Evolutionary conservation across 2,329 filamentous ascomycete genomes (phyloP).

Genomic region (Cercospora nicotianae): DNA sequence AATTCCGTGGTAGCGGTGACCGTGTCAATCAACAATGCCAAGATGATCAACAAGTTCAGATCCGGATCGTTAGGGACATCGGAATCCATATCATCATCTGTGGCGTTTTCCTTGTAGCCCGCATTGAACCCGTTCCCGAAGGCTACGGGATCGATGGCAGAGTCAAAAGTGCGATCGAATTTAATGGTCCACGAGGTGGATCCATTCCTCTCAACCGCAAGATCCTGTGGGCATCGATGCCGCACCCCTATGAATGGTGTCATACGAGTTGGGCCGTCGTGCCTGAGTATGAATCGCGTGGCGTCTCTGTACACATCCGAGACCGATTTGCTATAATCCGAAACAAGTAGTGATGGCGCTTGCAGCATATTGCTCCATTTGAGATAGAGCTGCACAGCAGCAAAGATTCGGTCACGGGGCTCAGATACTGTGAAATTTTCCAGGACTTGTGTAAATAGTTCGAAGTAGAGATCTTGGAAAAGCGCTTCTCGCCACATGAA

Average conservation of each 20-base stretch:
- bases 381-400: not conserved
- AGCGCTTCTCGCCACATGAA: not conserved
- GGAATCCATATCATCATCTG: not conserved
- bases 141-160: not conserved
- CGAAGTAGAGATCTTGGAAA: no score
- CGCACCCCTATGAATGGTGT: not conserved
- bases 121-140: not conserved
- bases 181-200: not conserved
- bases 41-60: not conserved
- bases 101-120: not conserved
- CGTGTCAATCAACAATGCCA: not conserved
- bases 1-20: not conserved
- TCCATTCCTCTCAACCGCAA: not conserved
- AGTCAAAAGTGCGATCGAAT: not conserved
- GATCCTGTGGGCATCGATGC: not conserved
- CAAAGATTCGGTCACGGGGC: not conserved
- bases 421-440: not conserved
- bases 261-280: not conserved
- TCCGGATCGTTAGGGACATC: not conserved
- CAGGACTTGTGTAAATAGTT: not conserved
- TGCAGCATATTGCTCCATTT: not conserved
- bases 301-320: not conserved
- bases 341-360: not conserved
- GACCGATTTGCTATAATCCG: not conserved
- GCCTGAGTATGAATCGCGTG: not conserved